Evolutionary conservation across 441 rosid genomes (phyloP), one percentile per base, ranked within the genome.

Genomic region (Metrosideros polymorpha): DNA sequence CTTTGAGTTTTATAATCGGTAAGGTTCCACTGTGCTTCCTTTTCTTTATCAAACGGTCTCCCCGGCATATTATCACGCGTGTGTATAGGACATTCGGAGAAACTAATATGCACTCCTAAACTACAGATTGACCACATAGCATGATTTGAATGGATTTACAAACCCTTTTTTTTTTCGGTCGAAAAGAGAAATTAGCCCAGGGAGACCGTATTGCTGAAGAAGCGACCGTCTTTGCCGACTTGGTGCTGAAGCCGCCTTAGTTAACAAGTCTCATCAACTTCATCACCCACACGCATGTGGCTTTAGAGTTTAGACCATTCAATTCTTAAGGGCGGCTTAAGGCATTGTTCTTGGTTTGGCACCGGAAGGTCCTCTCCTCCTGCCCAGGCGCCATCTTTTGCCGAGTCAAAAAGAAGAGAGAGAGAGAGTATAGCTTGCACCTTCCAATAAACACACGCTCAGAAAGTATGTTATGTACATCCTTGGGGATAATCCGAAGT

Each of bases 301-400:
- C 9, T 71, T 83, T 42, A 13, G 85, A 59, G 5, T 71, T 83
- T 42, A 13, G 85, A 59, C 51, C 43, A 63, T 47, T 86, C 59
- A 30, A 87, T 27, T 45, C 27, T 83, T 29, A 86, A 85, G 85
- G 88, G 82, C 89, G 87, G 90, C 92, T 86, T 6, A 91, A 87
- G 89, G 66, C 30, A 83, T 29, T 82, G 47, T 10, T 39, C 71
- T 59, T 61, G 86, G 82, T n/a, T 83, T 47, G 35, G 63, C 77
- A 52, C 87, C 87, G 84, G 86, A 85, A 87, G 88, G 15, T 54
- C 15, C 49, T 39, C 47, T 39, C 12, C 79, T 66, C 79, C 87
- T 29, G 32, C 9, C n/a, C 42, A 51, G 88, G 47, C 27, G 86
- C 85, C 88, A 83, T 61, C 49, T 84, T 84, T 66, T 76, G 59